These are phyloP conservation scores for Candida silvicultrix DNA, from an alignment of 805 yeast species.

Conservation along the genomic window DNA sequence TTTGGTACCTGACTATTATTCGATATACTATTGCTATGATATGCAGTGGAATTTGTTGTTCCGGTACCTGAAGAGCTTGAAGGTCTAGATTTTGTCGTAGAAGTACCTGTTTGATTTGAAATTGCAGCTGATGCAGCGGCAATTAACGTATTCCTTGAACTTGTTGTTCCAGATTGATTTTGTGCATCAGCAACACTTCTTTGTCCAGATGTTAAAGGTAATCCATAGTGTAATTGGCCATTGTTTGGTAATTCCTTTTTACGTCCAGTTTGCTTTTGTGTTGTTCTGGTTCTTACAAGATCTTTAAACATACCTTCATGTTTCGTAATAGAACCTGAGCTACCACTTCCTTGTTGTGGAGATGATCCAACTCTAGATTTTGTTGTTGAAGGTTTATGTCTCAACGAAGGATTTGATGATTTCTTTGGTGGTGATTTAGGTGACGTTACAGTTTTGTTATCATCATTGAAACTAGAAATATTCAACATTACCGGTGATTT, in stretches of 20 bases:
- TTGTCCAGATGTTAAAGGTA: slow-evolving; percentile 19
- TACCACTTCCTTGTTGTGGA: background rate
- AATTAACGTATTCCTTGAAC: slow-evolving; percentile 7
- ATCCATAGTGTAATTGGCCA: slow-evolving; percentile 26
- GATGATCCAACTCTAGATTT: slow-evolving; percentile 1
- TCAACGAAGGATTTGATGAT: background rate
- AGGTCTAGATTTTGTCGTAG: background rate
- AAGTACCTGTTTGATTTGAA: slow-evolving; percentile 4
- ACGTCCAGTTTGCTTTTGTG: slow-evolving; percentile 7
- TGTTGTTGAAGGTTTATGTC: slow-evolving; percentile 2
- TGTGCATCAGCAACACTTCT: background rate
- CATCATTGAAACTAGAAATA: background rate
- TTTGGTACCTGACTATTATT: slow-evolving; percentile 11
- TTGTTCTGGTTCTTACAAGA: slow-evolving; percentile 23
- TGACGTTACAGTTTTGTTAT: background rate
- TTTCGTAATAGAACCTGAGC: background rate
- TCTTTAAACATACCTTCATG: slow-evolving; percentile 28
- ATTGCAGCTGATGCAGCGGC: slow-evolving; percentile 22
- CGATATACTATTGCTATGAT: background rate
- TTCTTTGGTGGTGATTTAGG: background rate
- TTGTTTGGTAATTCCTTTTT: slow-evolving; percentile 23
- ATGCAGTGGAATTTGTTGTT: background rate
- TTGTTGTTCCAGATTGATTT: background rate
- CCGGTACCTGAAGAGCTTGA: background rate
- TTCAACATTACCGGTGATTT: slow-evolving; percentile 1